Evolutionary conservation across 768 basidiomycete genomes (phyloP).

Genomic region (Leccinum boreale): DNA sequence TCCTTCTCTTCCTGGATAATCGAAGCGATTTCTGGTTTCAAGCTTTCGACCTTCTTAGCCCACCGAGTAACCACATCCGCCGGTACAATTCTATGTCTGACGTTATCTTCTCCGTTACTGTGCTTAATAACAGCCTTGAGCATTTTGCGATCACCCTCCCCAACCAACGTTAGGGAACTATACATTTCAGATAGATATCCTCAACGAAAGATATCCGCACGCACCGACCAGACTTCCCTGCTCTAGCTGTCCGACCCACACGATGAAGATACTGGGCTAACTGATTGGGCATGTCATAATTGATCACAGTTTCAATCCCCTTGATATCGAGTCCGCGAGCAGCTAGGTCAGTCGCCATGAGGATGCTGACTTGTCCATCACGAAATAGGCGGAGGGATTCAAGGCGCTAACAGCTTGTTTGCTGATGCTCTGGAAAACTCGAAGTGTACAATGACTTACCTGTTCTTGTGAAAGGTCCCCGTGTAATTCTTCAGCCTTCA

Average conservation of each 20-base stretch:
- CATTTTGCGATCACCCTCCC: constrained; percentile 94
- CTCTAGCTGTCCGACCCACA: constrained; percentile 95
- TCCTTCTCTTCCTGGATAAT: constrained; percentile 91
- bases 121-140: constrained; percentile 95
- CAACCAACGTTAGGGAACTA: constrained; percentile 92
- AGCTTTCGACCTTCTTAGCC: constrained; percentile 59
- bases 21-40: constrained; percentile 75
- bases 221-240: constrained; percentile 87
- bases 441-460: constrained; percentile 39
- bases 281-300: constrained; percentile 97
- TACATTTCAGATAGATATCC: constrained; percentile 5
- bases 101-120: constrained; percentile 69
- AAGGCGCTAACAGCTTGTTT: constrained; percentile 57
- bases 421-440: background rate
- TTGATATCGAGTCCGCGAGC: constrained; percentile 97
- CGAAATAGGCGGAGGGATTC: constrained; percentile 84
- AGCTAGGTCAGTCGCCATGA: constrained; percentile 96
- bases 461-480: constrained; percentile 97
- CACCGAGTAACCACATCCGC: constrained; percentile 70
- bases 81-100: constrained; percentile 86
- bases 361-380: constrained; percentile 81
- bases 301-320: constrained; percentile 95
- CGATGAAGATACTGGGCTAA: constrained; percentile 94
- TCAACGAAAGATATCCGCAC: constrained; percentile 24
- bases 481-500: constrained; percentile 91